A percentile compares a stretch with the other conserved stretches of the same genome.
phyloP scores from a whole-genome alignment of 352 stramenopile species.

The Globisporangium solare region DNA sequence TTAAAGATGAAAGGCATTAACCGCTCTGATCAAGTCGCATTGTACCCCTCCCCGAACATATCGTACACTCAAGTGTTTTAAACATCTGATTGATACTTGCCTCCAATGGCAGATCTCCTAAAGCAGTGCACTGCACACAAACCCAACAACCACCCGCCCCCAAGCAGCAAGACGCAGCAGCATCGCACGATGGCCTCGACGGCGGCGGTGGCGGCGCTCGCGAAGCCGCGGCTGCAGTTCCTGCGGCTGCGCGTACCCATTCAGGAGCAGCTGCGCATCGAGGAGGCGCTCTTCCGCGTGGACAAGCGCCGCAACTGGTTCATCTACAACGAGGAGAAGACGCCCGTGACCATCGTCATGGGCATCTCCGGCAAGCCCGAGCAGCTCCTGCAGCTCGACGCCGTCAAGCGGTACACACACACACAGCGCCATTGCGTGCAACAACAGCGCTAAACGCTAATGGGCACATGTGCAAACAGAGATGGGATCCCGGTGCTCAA shows the following conservation, averaged over 20 bases:
- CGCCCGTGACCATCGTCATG: slow-evolving; percentile 88
- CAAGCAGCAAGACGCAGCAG: too few species aligned
- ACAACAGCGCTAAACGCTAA: too few species aligned
- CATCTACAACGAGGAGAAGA: slow-evolving; percentile 70
- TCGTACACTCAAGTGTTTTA: too few species aligned
- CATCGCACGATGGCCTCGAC: not conserved
- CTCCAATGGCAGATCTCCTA: too few species aligned
- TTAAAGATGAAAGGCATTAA: too few species aligned
- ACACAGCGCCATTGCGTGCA: not conserved
- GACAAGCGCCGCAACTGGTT: slow-evolving; percentile 82
- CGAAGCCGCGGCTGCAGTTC: slow-evolving; percentile 61
- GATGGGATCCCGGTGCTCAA: slow-evolving; percentile 87
- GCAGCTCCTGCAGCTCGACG: slow-evolving; percentile 80
- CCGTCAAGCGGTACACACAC: slow-evolving; percentile 59
- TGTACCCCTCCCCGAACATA: too few species aligned
- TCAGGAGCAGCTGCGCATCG: slow-evolving; percentile 83
- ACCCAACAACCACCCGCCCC: too few species aligned
- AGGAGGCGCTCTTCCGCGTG: slow-evolving; percentile 92
- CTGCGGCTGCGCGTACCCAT: slow-evolving; percentile 69
- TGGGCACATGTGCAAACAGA: slow-evolving; percentile 17
- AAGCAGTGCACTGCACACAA: too few species aligned
- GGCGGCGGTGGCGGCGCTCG: slow-evolving; percentile 10
- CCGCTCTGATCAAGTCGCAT: too few species aligned
- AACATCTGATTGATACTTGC: too few species aligned
- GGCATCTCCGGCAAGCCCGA: slow-evolving; percentile 94